Percentiles rank a stretch among this genome's conserved stretches.
These are phyloP conservation scores for Prunus persica DNA, from an alignment of 306 rosid species.

Conservation along the genomic window DNA sequence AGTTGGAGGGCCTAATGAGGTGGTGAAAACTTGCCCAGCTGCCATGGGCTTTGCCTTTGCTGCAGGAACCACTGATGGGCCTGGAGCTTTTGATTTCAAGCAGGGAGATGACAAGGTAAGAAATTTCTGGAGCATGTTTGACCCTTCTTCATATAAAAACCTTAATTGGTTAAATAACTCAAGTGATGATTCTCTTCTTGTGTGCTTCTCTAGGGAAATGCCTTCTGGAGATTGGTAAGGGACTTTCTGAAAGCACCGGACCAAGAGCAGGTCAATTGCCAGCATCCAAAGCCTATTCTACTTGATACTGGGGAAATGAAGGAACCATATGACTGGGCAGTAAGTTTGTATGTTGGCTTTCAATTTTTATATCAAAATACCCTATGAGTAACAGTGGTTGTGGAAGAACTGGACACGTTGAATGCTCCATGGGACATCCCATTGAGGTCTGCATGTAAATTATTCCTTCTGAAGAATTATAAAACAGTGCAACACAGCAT, in stretches of 20 bases:
- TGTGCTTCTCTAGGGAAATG: conserved; percentile 15
- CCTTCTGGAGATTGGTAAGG: conserved; percentile 26
- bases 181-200: background rate
- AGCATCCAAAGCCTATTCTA: conserved; percentile 24
- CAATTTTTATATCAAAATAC: too few species aligned
- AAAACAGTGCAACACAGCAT: too few species aligned
- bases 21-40: conserved; percentile 22
- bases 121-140: conserved; percentile 3
- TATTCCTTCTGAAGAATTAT: too few species aligned
- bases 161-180: background rate
- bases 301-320: conserved; percentile 32
- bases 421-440: too few species aligned
- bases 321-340: conserved; percentile 30
- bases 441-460: too few species aligned
- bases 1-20: conserved; percentile 10
- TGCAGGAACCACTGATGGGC: conserved; percentile 34
- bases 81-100: conserved; percentile 33
- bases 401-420: too few species aligned
- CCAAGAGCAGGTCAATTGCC: conserved; percentile 17
- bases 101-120: conserved; percentile 28
- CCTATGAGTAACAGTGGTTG: too few species aligned
- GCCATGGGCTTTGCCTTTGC: conserved; percentile 26
- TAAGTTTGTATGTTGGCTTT: conserved; percentile 1
- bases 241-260: conserved; percentile 16
- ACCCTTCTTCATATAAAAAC: background rate